A percentile compares a stretch with the other conserved stretches of the same genome.
phyloP scores from a whole-genome alignment of 345 rosid species.

The Eucalyptus fibrosa region DNA sequence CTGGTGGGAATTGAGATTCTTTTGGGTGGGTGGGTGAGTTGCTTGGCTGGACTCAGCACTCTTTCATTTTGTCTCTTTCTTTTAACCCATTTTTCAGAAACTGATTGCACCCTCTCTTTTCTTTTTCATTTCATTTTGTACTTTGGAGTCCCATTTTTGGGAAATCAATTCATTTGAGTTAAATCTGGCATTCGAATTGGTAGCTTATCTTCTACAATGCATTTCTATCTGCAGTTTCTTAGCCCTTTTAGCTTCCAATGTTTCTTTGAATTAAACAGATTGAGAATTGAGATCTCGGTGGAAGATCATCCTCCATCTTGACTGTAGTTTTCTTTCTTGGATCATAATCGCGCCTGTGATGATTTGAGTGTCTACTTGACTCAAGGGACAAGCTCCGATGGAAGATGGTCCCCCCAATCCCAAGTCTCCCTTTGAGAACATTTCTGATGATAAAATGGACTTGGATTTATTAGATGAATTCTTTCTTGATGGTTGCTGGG shows the following conservation, averaged over 20 bases:
- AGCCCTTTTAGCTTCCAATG: conserved; percentile 39
- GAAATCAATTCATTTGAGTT: not conserved
- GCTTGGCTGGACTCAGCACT: not conserved
- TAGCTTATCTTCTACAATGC: conserved; percentile 23
- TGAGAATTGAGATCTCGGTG: conserved; percentile 10
- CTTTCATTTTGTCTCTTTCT: not conserved
- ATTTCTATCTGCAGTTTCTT: conserved; percentile 47
- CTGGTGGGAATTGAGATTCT: not conserved
- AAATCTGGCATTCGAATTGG: conserved; percentile 13
- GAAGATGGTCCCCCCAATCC: conserved; percentile 37
- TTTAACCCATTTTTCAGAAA: not conserved
- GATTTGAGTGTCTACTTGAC: conserved; percentile 19
- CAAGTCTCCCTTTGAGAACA: conserved; percentile 20
- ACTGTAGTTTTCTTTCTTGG: not conserved
- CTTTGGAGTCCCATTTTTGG: not conserved
- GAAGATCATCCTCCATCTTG: not conserved
- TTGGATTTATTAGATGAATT: conserved; percentile 82
- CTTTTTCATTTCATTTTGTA: not conserved
- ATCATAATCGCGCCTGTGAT: conserved; percentile 4
- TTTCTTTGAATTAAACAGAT: conserved; percentile 46
- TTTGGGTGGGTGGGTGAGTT: not conserved
- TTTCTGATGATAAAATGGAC: conserved; percentile 46
- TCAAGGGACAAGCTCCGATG: conserved; percentile 1
- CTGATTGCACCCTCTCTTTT: not conserved
- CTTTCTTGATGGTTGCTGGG: conserved; percentile 74